These are phyloP conservation scores for Stereocaulon alpinum DNA, from an alignment of 495 filamentous ascomycete genomes.

Conservation along the genomic window DNA sequence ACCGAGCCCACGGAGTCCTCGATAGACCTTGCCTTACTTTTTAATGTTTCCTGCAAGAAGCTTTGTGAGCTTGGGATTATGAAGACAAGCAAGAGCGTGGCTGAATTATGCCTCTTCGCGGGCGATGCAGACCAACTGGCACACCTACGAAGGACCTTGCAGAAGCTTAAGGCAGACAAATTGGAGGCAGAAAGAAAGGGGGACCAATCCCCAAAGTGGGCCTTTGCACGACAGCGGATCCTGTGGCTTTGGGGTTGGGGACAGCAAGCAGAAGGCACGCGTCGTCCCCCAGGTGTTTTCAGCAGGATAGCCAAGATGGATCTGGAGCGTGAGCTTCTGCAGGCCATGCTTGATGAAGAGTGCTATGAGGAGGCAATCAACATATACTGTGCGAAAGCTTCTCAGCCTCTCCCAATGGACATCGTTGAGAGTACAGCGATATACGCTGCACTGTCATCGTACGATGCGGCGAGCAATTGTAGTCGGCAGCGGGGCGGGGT, in stretches of 20 bases:
- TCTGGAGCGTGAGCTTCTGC: constrained; percentile 67
- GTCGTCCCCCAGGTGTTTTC: constrained; percentile 52
- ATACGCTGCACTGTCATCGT: constrained; percentile 57
- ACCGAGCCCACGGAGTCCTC: constrained; percentile 55
- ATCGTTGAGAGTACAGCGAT: constrained; percentile 57
- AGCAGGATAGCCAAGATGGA: constrained; percentile 51
- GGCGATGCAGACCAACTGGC: constrained; percentile 55
- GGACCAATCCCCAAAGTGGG: constrained; percentile 57
- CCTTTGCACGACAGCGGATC: constrained; percentile 50
- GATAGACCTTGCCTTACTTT: constrained; percentile 51
- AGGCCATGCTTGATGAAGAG: constrained; percentile 55
- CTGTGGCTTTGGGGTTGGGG: constrained; percentile 81
- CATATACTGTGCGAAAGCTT: constrained; percentile 49
- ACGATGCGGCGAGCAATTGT: constrained; percentile 85
- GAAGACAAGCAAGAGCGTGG: constrained; percentile 48
- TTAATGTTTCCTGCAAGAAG: constrained; percentile 58
- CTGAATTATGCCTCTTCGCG: constrained; percentile 46
- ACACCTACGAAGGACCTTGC: constrained; percentile 54
- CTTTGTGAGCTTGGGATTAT: constrained; percentile 50
- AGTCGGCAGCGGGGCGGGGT: constrained; percentile 74
- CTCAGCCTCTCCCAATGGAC: constrained; percentile 37
- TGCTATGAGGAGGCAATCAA: constrained; percentile 57
- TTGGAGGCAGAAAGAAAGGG: constrained; percentile 19
- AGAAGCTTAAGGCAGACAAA: constrained; percentile 37
- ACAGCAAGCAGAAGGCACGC: constrained; percentile 29